Evolutionary conservation across 192 early-diverging fungal genomes (phyloP).

Genomic region (Coemansia javaensis): DNA sequence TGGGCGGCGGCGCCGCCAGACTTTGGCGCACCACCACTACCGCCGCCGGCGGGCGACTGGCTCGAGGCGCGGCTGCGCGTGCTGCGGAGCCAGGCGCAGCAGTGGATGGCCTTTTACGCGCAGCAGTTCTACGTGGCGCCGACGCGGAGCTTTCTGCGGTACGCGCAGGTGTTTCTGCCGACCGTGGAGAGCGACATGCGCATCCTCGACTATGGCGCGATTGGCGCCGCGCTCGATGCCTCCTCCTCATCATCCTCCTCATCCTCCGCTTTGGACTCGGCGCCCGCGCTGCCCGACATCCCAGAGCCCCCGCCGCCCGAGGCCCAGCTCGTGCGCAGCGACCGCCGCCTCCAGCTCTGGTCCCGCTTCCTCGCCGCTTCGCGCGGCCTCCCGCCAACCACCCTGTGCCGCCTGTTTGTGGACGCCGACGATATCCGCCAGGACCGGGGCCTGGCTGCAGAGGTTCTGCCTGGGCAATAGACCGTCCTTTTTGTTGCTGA

Average conservation of each 20-base stretch:
- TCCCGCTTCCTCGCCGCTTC: slow-evolving; percentile 23
- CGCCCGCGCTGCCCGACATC: slow-evolving; percentile 19
- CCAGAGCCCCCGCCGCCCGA: slow-evolving; percentile 45
- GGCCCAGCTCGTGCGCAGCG: slow-evolving; percentile 35
- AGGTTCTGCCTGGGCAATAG: slow-evolving; percentile 16
- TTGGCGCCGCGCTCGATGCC: slow-evolving; percentile 6
- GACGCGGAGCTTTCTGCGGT: slow-evolving; percentile 31
- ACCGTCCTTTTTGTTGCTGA: too few relatives aligned
- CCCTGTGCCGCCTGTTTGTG: slow-evolving; percentile 41
- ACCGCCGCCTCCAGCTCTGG: slow-evolving; percentile 36
- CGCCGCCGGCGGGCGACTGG: slow-evolving; percentile 4
- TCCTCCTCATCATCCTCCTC: too few relatives aligned
- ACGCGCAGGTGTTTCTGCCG: slow-evolving; percentile 30
- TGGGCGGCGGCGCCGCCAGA: too few relatives aligned
- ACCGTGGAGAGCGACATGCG: slow-evolving; percentile 29
- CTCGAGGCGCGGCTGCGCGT: slow-evolving; percentile 19
- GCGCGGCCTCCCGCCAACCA: slow-evolving; percentile 15
- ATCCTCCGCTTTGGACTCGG: too few relatives aligned
- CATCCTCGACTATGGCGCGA: slow-evolving; percentile 45
- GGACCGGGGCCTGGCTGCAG: slow-evolving; percentile 17
- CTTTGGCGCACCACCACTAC: too few relatives aligned
- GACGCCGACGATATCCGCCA: slow-evolving; percentile 42
- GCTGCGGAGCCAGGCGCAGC: slow-evolving; percentile 38
- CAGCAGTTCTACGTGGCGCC: slow-evolving; percentile 48
- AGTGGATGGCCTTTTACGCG: slow-evolving; percentile 50